Evolutionary conservation across 208 protist genomes (phyloP).

Genomic region (Acanthamoeba healyi): DNA sequence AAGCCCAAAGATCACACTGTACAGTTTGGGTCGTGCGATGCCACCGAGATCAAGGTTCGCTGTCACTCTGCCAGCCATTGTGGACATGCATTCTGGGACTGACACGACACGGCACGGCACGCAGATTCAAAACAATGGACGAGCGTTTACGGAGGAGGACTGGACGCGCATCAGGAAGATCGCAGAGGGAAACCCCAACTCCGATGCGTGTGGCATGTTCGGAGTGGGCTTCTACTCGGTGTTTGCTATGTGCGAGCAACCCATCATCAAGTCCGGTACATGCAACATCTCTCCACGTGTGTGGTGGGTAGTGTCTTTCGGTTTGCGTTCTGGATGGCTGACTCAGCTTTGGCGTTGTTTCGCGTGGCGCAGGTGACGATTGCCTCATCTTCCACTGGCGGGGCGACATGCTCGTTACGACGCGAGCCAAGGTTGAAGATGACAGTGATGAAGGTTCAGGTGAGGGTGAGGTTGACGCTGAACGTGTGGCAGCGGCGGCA

Average conservation of each 20-base stretch:
- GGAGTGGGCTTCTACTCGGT: constrained; percentile 71
- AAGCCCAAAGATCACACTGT: not conserved
- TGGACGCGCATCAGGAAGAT: constrained; percentile 72
- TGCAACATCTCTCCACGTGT: too few relatives aligned
- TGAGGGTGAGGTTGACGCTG: not conserved
- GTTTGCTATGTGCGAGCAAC: constrained; percentile 68
- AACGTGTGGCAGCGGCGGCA: not conserved
- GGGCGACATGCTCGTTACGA: constrained; percentile 31
- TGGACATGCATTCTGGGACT: too few relatives aligned
- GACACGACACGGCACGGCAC: too few relatives aligned
- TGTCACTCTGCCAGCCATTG: not conserved
- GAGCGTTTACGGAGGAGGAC: constrained; percentile 43
- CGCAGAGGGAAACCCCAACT: constrained; percentile 66
- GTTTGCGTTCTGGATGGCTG: too few relatives aligned
- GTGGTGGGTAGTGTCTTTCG: too few relatives aligned
- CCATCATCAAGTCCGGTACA: constrained; percentile 69
- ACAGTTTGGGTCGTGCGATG: constrained; percentile 25
- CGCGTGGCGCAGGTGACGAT: not conserved
- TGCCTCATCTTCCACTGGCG: constrained; percentile 62
- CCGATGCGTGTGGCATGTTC: constrained; percentile 71
- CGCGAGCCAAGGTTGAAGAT: constrained; percentile 8
- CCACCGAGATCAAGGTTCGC: constrained; percentile 43
- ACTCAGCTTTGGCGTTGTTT: too few relatives aligned
- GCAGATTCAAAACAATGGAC: constrained; percentile 62
- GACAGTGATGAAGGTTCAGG: not conserved